Evolutionary conservation across 2,329 filamentous ascomycete genomes (phyloP), one percentile per base, ranked within the genome.

Genomic region (Clarireedia hainanense): DNA sequence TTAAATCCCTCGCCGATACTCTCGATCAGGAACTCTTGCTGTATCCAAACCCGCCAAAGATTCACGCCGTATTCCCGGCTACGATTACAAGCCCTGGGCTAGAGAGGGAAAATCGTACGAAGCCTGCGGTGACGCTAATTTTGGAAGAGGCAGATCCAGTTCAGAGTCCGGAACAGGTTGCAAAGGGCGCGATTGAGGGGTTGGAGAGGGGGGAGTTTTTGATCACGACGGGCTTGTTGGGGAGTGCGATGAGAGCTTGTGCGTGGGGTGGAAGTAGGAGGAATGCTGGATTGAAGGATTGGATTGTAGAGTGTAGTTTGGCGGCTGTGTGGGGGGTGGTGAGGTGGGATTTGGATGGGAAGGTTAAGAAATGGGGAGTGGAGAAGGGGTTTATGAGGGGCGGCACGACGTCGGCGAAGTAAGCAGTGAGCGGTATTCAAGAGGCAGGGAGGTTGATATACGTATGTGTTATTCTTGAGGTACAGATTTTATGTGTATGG

Each of bases 41-140:
- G 51, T 99, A 97, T 75, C 91, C 91, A 46, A 86, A 86, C 52
- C 81, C 86, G 45, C 85, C 97, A 53, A 83, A 87, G 64, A 77
- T 96, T 20, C 89, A 95, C 66, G 80, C 89, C 43, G 82, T 97
- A 12, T 88, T 85, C 65, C 94, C 94, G 0, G 92, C 88, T 52
- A 89, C 87, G 2, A 97, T 99, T 61, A 76, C 83, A 14, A 85
- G 81, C 5, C 85, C 89, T 0, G 91, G 91, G 0, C 80, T 86
- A 51, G 85, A 85, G 58, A 76, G 80, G 17, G 92, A 97, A 73
- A 85, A 95, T 66, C 71, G 75, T 64, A 80, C 80, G 27, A 97
- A 97, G 72, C 92, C 91, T 6, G 81, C 79, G 5, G 78, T 96
- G 50, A 96, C 91, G 3, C 79, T 83, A 62, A 77, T 85, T 52